These are phyloP conservation scores for Apophysomyces trapeziformis DNA, from an alignment of 371 early-diverging fungal species.

Conservation along the genomic window DNA sequence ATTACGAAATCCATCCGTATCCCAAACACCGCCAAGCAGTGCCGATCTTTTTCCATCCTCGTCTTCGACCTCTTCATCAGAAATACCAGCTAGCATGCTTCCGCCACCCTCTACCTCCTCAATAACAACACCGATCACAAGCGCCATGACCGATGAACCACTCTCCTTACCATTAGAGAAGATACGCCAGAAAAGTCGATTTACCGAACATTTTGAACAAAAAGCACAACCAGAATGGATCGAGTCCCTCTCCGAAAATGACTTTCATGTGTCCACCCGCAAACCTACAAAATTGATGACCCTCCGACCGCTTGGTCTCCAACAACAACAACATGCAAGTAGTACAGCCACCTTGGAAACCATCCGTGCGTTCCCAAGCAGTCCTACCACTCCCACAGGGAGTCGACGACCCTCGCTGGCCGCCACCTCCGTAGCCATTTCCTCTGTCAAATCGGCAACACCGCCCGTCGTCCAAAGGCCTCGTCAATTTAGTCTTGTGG, in stretches of 20 bases:
- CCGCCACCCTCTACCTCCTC: background rate
- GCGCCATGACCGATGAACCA: conserved; percentile 12
- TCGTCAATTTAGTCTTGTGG: conserved; percentile 6
- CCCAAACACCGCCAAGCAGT: conserved; percentile 1
- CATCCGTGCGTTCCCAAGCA: background rate
- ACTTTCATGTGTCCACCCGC: conserved; percentile 14
- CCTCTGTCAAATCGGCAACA: background rate
- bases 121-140: too few relatives aligned
- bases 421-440: background rate
- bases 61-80: background rate
- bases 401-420: conserved; percentile 11
- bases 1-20: conserved; percentile 24
- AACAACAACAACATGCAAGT: background rate
- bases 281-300: conserved; percentile 10
- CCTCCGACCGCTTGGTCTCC: conserved; percentile 12
- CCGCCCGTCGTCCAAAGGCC: conserved; percentile 2
- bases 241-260: conserved; percentile 16
- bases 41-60: too few relatives aligned
- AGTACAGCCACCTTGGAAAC: conserved; percentile 15
- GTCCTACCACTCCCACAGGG: conserved; percentile 1
- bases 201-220: conserved; percentile 41
- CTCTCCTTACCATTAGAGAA: background rate
- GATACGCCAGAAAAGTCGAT: conserved; percentile 22
- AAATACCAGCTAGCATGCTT: background rate
- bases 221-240: conserved; percentile 25